phyloP scores from a whole-genome alignment of 805 yeast genomes.

The Pichia thaimueangensis region DNA sequence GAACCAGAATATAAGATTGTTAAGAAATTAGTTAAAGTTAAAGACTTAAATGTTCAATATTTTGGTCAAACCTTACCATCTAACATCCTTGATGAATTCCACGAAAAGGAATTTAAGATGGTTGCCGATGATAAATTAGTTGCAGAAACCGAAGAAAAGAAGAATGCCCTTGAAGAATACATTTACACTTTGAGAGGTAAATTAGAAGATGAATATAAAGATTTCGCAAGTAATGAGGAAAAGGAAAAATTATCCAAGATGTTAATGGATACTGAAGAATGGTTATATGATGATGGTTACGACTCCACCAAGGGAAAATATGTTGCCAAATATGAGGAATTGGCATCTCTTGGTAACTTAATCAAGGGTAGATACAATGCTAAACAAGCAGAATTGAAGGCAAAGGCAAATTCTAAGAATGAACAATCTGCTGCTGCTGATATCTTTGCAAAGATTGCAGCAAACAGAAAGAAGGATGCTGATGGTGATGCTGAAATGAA shows the following conservation, averaged over 20 bases:
- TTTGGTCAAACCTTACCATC: constrained; percentile 58
- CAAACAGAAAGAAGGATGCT: constrained; percentile 47
- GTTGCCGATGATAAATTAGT: constrained; percentile 90
- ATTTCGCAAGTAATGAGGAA: constrained; percentile 87
- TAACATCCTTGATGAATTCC: constrained; percentile 47
- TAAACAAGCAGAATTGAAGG: constrained; percentile 92
- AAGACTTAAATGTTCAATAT: constrained; percentile 58
- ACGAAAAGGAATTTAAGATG: constrained; percentile 82
- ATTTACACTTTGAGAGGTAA: constrained; percentile 96
- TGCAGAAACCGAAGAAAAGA: constrained; percentile 97
- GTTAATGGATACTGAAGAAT: constrained; percentile 86
- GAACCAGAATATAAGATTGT: constrained; percentile 86
- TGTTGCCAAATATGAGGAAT: constrained; percentile 96
- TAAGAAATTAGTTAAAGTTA: constrained; percentile 90
- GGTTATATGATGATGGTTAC: constrained; percentile 97
- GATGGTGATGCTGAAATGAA: constrained; percentile 35
- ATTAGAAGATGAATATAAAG: constrained; percentile 84
- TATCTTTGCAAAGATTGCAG: constrained; percentile 67
- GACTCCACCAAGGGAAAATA: constrained; percentile 95
- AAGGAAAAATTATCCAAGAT: constrained; percentile 68
- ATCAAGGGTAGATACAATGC: constrained; percentile 92
- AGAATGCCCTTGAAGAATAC: constrained; percentile 97
- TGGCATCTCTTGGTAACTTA: constrained; percentile 89
- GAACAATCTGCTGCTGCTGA: constrained; percentile 37
- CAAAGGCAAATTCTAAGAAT: constrained; percentile 76